phyloP scores from a whole-genome alignment of 345 rosid species.

The Erysimum cheiranthoides region DNA sequence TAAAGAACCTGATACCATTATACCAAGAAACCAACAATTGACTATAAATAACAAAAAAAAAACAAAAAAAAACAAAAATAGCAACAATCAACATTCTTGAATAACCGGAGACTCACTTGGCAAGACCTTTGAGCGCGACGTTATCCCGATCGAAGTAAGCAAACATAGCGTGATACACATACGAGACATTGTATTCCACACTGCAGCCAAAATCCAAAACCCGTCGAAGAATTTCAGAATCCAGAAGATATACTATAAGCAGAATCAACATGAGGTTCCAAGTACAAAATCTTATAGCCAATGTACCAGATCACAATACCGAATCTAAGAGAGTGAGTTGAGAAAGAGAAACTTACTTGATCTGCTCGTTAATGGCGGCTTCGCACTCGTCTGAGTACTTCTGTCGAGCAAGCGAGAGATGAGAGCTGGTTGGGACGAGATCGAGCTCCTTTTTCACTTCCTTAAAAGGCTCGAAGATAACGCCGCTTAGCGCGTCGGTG shows the following conservation, averaged over 20 bases:
- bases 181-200: slow-evolving; percentile 93
- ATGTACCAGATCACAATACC: slow-evolving; percentile 7
- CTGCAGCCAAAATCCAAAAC: slow-evolving; percentile 46
- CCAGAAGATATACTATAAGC: background rate
- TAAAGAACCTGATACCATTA: slow-evolving; percentile 69
- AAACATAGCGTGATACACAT: slow-evolving; percentile 88
- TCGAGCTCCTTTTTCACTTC: slow-evolving; percentile 94
- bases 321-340: background rate
- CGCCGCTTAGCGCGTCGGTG: slow-evolving; percentile 51
- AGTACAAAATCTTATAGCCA: slow-evolving; percentile 25
- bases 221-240: background rate
- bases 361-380: slow-evolving; percentile 87
- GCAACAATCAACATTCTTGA: background rate
- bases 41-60: background rate
- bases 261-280: slow-evolving; percentile 4
- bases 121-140: slow-evolving; percentile 86
- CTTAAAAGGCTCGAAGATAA: slow-evolving; percentile 84
- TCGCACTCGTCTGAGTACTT: slow-evolving; percentile 72
- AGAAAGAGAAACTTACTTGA: slow-evolving; percentile 59
- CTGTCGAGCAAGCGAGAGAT: slow-evolving; percentile 82
- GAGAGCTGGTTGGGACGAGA: slow-evolving; percentile 76
- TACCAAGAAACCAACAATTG: slow-evolving; percentile 9
- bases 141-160: slow-evolving; percentile 94
- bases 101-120: slow-evolving; percentile 63
- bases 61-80: background rate